Conservation (phyloP, 352 stramenopile genomes). For the Globisporangium abappressorium region DNA sequence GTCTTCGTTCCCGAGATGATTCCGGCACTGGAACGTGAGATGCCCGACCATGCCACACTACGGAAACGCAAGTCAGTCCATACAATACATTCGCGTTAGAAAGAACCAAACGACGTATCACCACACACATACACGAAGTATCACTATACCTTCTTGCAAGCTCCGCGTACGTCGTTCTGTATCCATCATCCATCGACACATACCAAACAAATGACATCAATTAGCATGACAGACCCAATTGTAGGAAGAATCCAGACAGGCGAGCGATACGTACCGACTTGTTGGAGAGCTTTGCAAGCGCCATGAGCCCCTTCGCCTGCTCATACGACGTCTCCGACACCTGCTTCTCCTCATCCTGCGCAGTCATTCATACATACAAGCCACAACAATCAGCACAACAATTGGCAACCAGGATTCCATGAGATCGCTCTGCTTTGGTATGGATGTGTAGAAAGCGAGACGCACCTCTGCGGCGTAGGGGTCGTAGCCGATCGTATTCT, state of each 20-base stretch:
- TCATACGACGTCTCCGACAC: conserved; percentile 75
- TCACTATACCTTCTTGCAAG: conserved; percentile 75
- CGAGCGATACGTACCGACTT: conserved; percentile 57
- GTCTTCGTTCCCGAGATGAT: conserved; percentile 54
- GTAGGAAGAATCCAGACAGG: not conserved
- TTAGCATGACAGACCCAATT: not conserved
- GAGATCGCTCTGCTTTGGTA: not conserved
- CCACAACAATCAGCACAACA: not conserved
- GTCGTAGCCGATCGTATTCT: conserved; percentile 96
- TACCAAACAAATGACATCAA: conserved; percentile 2
- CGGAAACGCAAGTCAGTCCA: not conserved
- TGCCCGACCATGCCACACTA: conserved; percentile 90
- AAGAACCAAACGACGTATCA: not conserved
- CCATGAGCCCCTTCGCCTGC: conserved; percentile 92
- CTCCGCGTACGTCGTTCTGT: conserved; percentile 71
- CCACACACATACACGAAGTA: not conserved
- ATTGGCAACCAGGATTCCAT: not conserved
- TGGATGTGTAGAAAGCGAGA: too few species aligned
- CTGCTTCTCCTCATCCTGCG: conserved; percentile 50
- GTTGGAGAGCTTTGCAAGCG: conserved; percentile 94
- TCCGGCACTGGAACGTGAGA: conserved; percentile 89
- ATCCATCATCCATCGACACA: not conserved
- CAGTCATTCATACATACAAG: not conserved
- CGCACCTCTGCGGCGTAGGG: conserved; percentile 80
- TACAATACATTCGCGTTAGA: not conserved